Base-by-base conservation (phyloP, 2,329 filamentous ascomycete species). In the Aspergillus novoparasiticus region DNA sequence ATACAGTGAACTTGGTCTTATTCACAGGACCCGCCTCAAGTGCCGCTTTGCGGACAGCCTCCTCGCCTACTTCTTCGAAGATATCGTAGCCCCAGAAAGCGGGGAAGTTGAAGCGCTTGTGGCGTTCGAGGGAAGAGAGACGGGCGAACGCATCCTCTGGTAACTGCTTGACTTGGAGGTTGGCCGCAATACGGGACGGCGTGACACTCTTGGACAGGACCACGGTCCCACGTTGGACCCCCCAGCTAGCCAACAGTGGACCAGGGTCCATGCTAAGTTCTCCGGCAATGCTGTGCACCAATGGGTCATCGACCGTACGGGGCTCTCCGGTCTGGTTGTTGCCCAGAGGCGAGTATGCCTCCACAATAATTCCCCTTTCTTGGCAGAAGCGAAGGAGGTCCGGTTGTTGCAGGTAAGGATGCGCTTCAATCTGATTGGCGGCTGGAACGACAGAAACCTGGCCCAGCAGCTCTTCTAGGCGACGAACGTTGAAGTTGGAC, bases 381-480 rank as follows among this genome's bases (percentile, higher is more conserved):
- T 82, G 75, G 75, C 83, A 86, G 73, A 81, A 86, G 8, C 81
- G 76, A 1, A 87, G 71, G 5, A 90, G 77, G 3, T 83, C 78
- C 0, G 76, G 74, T 67, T 86, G 87, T 39, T 68, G 68, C 12
- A 71, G 67, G 58, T 66, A 72, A 16, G 67, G 68, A 56, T 64
- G 69, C 16, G 68, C 66, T 64, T 73, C 70, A 57, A 77, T 74
- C 55, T 95, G 91, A 85, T 94, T 94, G 68, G 92, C 91, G 21
- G 90, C 89, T 16, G 84, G 85, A 12, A 82, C 79, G 62, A 86
- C 88, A 80, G 88, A 90, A 80, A 83, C 86, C 67, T 89, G 85
- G 65, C 83, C 85, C 61, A 94, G 81, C 55, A 94, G 83, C 76
- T 87, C 89, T 82, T 93, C 89, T 57, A 94, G 81, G 75, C 93